Evolutionary conservation across 306 rosid genomes (phyloP), one percentile per base, ranked within the genome.

Genomic region (Fragaria vesca): DNA sequence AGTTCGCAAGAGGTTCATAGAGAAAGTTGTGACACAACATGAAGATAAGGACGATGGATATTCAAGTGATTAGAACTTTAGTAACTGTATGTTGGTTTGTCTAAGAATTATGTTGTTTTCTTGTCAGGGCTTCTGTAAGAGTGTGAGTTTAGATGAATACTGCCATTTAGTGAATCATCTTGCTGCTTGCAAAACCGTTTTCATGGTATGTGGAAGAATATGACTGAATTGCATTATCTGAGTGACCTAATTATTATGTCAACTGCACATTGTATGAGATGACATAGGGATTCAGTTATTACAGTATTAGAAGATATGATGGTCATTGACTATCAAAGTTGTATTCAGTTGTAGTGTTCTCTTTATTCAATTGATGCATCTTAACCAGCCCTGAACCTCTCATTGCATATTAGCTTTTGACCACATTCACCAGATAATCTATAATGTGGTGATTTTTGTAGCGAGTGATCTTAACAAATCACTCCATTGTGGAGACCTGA

Each of bases 1-100:
- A 71, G 97, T 91, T 69, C 93, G 94, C 68, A 85, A 75, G 84
- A 86, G 91, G 85, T 86, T 92, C 67, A 77, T 95, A 71, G 97
- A 92, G 85, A 94, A 85, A 80, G 86, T 95, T 46, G 93, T 95
- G 26, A 80, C 89, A 60, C 87, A 92, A 79, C 98, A 89, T 70
- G 98, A 92, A 83, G 95, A 89, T 9, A 72, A 74, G n/a, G 83
- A 89, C 4, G 89, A 90, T 73, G 97, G 95, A 79, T 89, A 84
- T 66, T 90, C 93, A 3, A 92, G 98, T 21, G 97, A 94, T 89
- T 94, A 92, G 79, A 70, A 79, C 76, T 65, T 51, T 52, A 43
- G 60, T 54, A 58, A 38, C 60, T 74, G 74, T 65, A 28, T 30
- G 65, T 80, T 8, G 66, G 30, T 28, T 10, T n/a, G 36, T 60